Conservation (phyloP, 2,329 filamentous ascomycete genomes). For the Aspergillus unguis region DNA sequence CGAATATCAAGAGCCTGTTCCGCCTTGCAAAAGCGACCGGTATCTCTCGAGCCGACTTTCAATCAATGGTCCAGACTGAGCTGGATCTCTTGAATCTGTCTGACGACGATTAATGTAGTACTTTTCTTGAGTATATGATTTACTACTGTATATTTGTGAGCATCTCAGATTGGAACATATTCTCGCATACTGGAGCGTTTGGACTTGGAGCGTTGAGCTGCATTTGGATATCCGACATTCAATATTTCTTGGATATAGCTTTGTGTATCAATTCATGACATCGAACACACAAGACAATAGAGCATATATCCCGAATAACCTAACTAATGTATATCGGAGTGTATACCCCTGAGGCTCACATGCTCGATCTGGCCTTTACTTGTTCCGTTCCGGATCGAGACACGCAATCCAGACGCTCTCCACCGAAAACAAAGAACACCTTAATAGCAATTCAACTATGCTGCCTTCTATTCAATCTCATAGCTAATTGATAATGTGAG, state of each 20-base stretch:
- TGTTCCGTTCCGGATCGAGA: slow-evolving; percentile 26
- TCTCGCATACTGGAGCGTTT: slow-evolving; percentile 16
- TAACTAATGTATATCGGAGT: too few species aligned
- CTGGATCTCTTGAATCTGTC: slow-evolving; percentile 56
- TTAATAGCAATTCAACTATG: slow-evolving; percentile 13
- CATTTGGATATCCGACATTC: slow-evolving; percentile 14
- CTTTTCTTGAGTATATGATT: not conserved
- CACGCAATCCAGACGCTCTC: slow-evolving; percentile 20
- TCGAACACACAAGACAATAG: not conserved
- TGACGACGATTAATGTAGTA: slow-evolving; percentile 41
- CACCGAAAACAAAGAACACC: slow-evolving; percentile 1
- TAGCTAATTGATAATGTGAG: slow-evolving; percentile 12
- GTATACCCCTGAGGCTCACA: slow-evolving; percentile 4
- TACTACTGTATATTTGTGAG: slow-evolving; percentile 8
- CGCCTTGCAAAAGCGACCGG: slow-evolving; percentile 58
- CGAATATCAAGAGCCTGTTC: slow-evolving; percentile 62
- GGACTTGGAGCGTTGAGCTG: slow-evolving; percentile 12
- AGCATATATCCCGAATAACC: not conserved
- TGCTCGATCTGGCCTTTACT: slow-evolving; percentile 13
- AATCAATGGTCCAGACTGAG: slow-evolving; percentile 57
- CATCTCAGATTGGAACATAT: slow-evolving; percentile 20
- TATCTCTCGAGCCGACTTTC: slow-evolving; percentile 58
- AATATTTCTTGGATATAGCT: not conserved
- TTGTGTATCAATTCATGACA: not conserved
- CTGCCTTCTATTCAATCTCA: slow-evolving; percentile 14